Evolutionary conservation across 2,329 filamentous ascomycete species (phyloP), one percentile per base, ranked within the genome.

Genomic region (Colletotrichum orbiculare): DNA sequence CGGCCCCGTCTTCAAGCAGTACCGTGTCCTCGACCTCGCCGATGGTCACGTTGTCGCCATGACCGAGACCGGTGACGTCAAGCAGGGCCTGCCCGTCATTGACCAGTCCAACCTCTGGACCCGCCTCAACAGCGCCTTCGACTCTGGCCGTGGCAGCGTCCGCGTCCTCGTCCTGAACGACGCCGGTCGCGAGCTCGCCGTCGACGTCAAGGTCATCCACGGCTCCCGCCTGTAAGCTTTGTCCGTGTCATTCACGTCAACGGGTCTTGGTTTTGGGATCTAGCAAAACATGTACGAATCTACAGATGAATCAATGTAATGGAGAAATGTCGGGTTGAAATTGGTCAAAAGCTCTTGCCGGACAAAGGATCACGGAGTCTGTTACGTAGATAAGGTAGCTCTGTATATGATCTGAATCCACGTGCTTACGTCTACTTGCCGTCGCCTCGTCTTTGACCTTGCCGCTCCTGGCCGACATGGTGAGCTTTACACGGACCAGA

Each of bases 1-100:
- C 72, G 96, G 95, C 74, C 96, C 96, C 70, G 90, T 98, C 85
- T 97, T 98, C 93, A 98, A 98, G 93, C 96, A 98, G 88, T 99
- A 99, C 91, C 94, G 96, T 77, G 95, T 99, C 78, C 91, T 99
- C 69, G 96, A 99, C 86, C 91, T 99, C 81, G 90, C 94, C 81
- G 92, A 97, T 71, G 94, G 87, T 73, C 74, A 90, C 78, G 82
- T 99, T 76, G 93, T 96, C 71, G 94, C 94, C 86, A 98, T 99
- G 94, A 99, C 96, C 78, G 96, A 99, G 91, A 93, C 91, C 71
- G 94, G 96, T 74, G 95, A 99, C 79, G 94, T 99, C 87, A 98
- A 98, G 92, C 94, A 97, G 84, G 89, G 88, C 74, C 87, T 99
- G 66, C 88, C 92, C 65, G 93, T 99, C 80, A 91, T 97, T 79